Percentiles rank a stretch among this genome's conserved stretches.
phyloP scores from a whole-genome alignment of 352 stramenopile species.

The Globisporangium iwayamae region DNA sequence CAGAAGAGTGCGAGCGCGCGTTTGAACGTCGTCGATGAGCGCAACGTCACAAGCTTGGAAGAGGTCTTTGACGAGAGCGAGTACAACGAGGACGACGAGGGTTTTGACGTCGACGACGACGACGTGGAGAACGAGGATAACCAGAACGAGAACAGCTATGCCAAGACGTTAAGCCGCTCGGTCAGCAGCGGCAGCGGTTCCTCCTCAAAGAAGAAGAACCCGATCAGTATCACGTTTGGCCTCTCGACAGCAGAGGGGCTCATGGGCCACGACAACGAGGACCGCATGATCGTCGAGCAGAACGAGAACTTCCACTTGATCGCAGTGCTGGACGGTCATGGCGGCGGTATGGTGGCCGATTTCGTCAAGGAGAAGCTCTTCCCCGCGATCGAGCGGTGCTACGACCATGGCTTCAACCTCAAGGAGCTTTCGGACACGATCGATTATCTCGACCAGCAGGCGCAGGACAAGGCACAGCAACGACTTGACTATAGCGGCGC shows the following conservation, averaged over 20 bases:
- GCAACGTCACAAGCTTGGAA: neutral
- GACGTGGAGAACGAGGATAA: conserved; percentile 14
- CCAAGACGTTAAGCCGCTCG: neutral
- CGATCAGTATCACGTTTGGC: conserved; percentile 38
- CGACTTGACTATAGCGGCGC: conserved; percentile 59
- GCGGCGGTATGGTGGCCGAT: conserved; percentile 49
- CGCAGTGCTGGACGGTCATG: conserved; percentile 74
- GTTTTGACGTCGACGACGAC: neutral
- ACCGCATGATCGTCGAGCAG: conserved; percentile 51
- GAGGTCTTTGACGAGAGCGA: conserved; percentile 16
- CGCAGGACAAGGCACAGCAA: conserved; percentile 32
- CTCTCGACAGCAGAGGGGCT: conserved; percentile 39
- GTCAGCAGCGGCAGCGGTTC: neutral
- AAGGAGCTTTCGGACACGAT: conserved; percentile 34
- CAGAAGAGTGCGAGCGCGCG: neutral
- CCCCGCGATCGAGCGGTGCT: conserved; percentile 37
- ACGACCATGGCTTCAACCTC: conserved; percentile 30
- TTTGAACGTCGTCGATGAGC: neutral
- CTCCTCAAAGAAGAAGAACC: conserved; percentile 21
- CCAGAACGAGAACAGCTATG: conserved; percentile 1
- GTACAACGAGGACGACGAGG: conserved; percentile 4
- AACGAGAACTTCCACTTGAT: conserved; percentile 59
- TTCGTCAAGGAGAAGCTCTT: conserved; percentile 56
- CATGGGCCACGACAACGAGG: conserved; percentile 66
- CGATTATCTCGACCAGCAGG: conserved; percentile 43